phyloP scores from a whole-genome alignment of 2,329 filamentous ascomycete species.

The Trichoderma sp. region DNA sequence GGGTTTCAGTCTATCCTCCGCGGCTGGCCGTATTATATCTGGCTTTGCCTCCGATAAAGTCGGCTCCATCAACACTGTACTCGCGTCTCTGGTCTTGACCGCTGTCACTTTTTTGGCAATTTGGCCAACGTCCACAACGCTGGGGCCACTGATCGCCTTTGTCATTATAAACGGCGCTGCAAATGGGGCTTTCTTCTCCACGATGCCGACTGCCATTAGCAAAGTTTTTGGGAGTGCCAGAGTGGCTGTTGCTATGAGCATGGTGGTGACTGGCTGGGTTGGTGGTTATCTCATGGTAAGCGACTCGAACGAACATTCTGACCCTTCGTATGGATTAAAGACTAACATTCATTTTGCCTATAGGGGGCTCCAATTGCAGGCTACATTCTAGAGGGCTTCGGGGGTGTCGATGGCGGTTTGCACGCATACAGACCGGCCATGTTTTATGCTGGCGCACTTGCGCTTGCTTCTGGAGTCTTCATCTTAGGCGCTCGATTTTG shows the following conservation, averaged over 20 bases:
- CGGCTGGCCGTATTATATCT: slow-evolving; percentile 50
- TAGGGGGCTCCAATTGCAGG: slow-evolving; percentile 57
- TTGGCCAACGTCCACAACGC: slow-evolving; percentile 54
- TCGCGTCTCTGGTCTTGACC: slow-evolving; percentile 47
- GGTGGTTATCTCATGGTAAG: slow-evolving; percentile 56
- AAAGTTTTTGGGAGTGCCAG: slow-evolving; percentile 54
- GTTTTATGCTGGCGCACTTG: slow-evolving; percentile 55
- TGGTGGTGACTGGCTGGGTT: slow-evolving; percentile 58
- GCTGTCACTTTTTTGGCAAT: slow-evolving; percentile 55
- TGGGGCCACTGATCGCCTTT: slow-evolving; percentile 53
- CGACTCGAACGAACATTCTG: not conserved
- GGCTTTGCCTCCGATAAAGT: slow-evolving; percentile 52
- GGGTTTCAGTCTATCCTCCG: slow-evolving; percentile 57
- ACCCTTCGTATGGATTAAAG: not conserved
- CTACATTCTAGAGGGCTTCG: slow-evolving; percentile 52
- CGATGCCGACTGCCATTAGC: slow-evolving; percentile 58
- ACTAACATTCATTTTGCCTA: not conserved
- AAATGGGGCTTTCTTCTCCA: slow-evolving; percentile 60
- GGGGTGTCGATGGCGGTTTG: slow-evolving; percentile 45
- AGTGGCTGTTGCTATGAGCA: slow-evolving; percentile 55
- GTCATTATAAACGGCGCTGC: slow-evolving; percentile 55
- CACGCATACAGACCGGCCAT: slow-evolving; percentile 56
- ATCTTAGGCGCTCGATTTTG: slow-evolving; percentile 42
- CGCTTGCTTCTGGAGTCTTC: slow-evolving; percentile 42
- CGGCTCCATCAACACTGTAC: slow-evolving; percentile 52